Evolutionary conservation across 163 green algal species (phyloP).

Genomic region (Chlamydomonas reinhardtii): DNA sequence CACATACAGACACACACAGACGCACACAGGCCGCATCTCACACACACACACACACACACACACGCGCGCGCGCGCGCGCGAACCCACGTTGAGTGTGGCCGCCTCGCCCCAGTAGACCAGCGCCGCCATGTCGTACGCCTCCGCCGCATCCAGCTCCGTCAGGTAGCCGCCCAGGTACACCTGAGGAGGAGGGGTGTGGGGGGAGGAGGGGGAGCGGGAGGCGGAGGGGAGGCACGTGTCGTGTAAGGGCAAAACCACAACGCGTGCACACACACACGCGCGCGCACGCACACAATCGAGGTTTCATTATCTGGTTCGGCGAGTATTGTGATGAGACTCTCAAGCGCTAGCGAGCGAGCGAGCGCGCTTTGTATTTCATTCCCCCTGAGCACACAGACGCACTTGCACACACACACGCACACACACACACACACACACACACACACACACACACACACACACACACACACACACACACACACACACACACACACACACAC

Average conservation of each 20-base stretch:
- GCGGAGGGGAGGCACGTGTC: background rate
- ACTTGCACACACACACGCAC: no score
- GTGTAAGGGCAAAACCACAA: background rate
- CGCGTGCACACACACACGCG: no score
- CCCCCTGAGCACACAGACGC: no score
- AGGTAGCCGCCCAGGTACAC: slow-evolving; percentile 92
- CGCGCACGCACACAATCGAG: background rate
- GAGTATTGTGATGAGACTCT: no score
- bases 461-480: no score
- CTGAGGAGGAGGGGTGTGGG: slow-evolving; percentile 5
- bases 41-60: background rate
- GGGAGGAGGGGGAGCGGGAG: background rate
- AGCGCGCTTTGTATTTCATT: no score
- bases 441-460: no score
- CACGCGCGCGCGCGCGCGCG: background rate
- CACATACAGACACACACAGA: no score
- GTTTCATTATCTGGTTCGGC: no score
- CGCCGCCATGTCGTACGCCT: slow-evolving; percentile 88
- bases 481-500: no score
- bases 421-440: no score
- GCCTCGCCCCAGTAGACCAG: slow-evolving; percentile 76
- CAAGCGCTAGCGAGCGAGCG: no score
- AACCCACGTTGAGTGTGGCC: slow-evolving; percentile 79
- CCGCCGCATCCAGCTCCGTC: slow-evolving; percentile 83
- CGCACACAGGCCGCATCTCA: background rate